Evolutionary conservation across 2,329 filamentous ascomycete genomes (phyloP).

Genomic region (Hansfordia pulvinata): DNA sequence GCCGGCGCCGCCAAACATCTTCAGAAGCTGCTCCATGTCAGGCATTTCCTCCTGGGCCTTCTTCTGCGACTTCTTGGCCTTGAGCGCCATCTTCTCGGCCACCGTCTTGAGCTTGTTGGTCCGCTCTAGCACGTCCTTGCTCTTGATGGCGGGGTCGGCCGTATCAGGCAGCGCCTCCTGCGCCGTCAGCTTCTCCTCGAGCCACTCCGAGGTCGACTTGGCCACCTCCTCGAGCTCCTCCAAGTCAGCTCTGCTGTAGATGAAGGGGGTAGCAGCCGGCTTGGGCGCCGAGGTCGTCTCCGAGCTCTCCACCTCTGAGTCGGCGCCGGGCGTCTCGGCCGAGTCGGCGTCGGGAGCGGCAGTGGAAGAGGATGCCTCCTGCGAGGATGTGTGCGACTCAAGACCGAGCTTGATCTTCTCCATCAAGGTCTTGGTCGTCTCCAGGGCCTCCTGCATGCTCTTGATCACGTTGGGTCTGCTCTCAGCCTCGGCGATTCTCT

Average conservation of each 20-base stretch:
- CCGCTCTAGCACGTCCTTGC: slow-evolving; percentile 58
- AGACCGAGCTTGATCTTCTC: slow-evolving; percentile 59
- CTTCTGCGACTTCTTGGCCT: slow-evolving; percentile 43
- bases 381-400: slow-evolving; percentile 44
- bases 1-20: slow-evolving; percentile 18
- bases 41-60: slow-evolving; percentile 27
- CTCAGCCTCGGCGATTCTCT: slow-evolving; percentile 57
- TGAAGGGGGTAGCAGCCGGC: slow-evolving; percentile 42
- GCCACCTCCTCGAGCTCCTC: slow-evolving; percentile 47
- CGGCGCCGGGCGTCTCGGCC: slow-evolving; percentile 43
- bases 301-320: slow-evolving; percentile 46
- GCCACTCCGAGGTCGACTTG: slow-evolving; percentile 55
- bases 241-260: slow-evolving; percentile 65
- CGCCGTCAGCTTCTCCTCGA: slow-evolving; percentile 54
- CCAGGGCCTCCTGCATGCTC: slow-evolving; percentile 54
- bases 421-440: slow-evolving; percentile 58
- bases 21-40: slow-evolving; percentile 6
- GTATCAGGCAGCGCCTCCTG: slow-evolving; percentile 58
- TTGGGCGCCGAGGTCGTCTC: no score
- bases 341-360: slow-evolving; percentile 27
- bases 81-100: slow-evolving; percentile 57
- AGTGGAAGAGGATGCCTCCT: slow-evolving; percentile 29
- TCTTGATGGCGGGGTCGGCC: slow-evolving; percentile 62
- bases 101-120: slow-evolving; percentile 59
- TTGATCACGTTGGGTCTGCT: slow-evolving; percentile 59